These are phyloP conservation scores for Strigomonas culicis DNA, from an alignment of 208 protist genomes.

Conservation along the genomic window DNA sequence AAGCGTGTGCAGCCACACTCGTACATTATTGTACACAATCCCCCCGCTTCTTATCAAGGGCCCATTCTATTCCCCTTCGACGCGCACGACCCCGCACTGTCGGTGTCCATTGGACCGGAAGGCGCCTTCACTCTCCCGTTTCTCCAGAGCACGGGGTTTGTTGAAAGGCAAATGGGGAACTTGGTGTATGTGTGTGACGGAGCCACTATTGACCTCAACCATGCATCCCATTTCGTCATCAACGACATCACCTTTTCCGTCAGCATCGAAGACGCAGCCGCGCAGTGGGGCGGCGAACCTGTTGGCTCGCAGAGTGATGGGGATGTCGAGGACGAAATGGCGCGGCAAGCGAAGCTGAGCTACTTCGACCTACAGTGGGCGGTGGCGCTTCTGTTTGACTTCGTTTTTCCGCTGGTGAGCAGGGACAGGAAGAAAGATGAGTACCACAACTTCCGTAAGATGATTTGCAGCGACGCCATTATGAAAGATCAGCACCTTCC, in stretches of 20 bases:
- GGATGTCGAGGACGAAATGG: slow-evolving; percentile 16
- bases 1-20: slow-evolving; percentile 23
- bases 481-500: slow-evolving; percentile 20
- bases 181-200: slow-evolving; percentile 28
- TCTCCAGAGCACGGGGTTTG: slow-evolving; percentile 21
- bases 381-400: slow-evolving; percentile 54
- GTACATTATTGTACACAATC: slow-evolving; percentile 58
- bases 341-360: slow-evolving; percentile 32
- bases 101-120: slow-evolving; percentile 34
- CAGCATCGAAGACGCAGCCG: slow-evolving; percentile 21
- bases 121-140: slow-evolving; percentile 46
- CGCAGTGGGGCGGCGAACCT: not conserved
- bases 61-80: slow-evolving; percentile 48
- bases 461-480: slow-evolving; percentile 27
- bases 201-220: slow-evolving; percentile 22
- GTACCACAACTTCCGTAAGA: slow-evolving; percentile 18
- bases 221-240: slow-evolving; percentile 42
- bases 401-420: slow-evolving; percentile 37
- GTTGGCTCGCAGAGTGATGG: not conserved
- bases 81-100: slow-evolving; percentile 20
- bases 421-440: slow-evolving; percentile 13
- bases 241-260: slow-evolving; percentile 41
- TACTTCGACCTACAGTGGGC: slow-evolving; percentile 72
- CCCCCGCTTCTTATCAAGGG: slow-evolving; percentile 28
- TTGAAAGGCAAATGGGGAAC: slow-evolving; percentile 24